phyloP scores from a whole-genome alignment of 768 basidiomycete species.

The Pisolithus albus region DNA sequence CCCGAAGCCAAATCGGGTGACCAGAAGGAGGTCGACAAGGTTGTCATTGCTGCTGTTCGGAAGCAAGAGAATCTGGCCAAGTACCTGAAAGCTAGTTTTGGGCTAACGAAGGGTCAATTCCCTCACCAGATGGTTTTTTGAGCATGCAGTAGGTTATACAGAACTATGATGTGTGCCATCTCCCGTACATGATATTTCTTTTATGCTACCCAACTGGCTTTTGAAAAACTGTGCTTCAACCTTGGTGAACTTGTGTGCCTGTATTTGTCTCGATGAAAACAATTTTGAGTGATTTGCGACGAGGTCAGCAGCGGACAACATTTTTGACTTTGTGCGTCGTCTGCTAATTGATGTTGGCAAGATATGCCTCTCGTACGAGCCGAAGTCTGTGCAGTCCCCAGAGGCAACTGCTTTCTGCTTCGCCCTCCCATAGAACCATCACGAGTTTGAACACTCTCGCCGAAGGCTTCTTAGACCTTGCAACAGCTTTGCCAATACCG shows the following conservation, averaged over 20 bases:
- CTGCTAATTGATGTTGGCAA: conserved; percentile 19
- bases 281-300: no score
- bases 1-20: conserved; percentile 82
- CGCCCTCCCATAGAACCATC: conserved; percentile 16
- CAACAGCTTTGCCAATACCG: conserved; percentile 67
- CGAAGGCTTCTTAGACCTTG: conserved; percentile 71
- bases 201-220: background rate
- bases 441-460: conserved; percentile 31
- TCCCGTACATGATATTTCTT: background rate
- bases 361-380: conserved; percentile 10
- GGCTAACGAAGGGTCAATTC: conserved; percentile 94
- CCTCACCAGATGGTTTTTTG: conserved; percentile 93
- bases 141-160: conserved; percentile 21
- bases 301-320: no score
- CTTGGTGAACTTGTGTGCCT: no score
- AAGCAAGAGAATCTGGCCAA: conserved; percentile 86
- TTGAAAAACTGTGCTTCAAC: no score
- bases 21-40: conserved; percentile 84
- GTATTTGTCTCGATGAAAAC: no score
- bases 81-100: conserved; percentile 90
- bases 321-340: no score
- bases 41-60: conserved; percentile 77
- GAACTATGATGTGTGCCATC: conserved; percentile 16
- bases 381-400: conserved; percentile 5
- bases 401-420: conserved; percentile 1